These are phyloP conservation scores for Pythium coloratum DNA, from an alignment of 352 stramenopile species.

Conservation along the genomic window DNA sequence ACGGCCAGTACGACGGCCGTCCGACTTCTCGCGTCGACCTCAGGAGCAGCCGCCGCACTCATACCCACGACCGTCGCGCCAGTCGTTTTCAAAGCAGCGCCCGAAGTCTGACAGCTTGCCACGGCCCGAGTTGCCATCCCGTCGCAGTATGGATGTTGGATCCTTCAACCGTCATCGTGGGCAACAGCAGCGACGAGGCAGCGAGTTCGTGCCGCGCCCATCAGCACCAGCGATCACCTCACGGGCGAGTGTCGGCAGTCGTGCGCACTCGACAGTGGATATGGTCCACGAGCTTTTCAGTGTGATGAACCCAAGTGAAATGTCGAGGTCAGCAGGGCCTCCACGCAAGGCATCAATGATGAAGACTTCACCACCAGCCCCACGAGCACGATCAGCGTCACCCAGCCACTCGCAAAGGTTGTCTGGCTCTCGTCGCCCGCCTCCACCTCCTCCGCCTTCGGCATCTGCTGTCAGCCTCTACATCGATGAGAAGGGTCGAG, in stretches of 20 bases:
- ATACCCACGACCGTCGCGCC: not conserved
- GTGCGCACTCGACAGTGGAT: constrained; percentile 44
- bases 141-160: constrained; percentile 22
- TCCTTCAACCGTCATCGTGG: constrained; percentile 16
- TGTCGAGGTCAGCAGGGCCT: constrained; percentile 27
- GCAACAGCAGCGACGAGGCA: constrained; percentile 16
- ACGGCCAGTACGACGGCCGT: constrained; percentile 16
- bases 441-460: constrained; percentile 17
- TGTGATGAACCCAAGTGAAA: constrained; percentile 72
- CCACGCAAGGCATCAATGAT: constrained; percentile 17
- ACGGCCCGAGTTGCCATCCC: constrained; percentile 8
- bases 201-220: constrained; percentile 18
- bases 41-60: not conserved
- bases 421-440: constrained; percentile 3
- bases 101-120: constrained; percentile 10
- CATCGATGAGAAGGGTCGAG: constrained; percentile 25
- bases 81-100: not conserved
- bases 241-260: constrained; percentile 21
- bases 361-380: constrained; percentile 8
- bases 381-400: constrained; percentile 12
- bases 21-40: constrained; percentile 15
- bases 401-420: constrained; percentile 11
- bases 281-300: constrained; percentile 57
- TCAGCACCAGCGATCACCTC: constrained; percentile 9
- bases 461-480: constrained; percentile 17